Evolutionary conservation across 169 alveolate genomes (phyloP).

Genomic region (Ichthyophthirius multifiliis): DNA sequence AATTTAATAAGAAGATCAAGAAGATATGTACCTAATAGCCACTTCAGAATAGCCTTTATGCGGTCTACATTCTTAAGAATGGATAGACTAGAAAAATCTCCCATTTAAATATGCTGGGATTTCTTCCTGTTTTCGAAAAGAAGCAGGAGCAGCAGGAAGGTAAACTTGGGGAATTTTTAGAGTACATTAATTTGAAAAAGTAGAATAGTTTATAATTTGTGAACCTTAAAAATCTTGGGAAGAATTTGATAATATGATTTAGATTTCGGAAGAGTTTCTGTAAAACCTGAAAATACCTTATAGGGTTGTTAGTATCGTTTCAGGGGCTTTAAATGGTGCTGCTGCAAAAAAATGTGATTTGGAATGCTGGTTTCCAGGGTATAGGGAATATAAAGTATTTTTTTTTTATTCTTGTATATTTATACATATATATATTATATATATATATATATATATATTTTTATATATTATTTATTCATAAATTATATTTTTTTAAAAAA

Average conservation of each 20-base stretch:
- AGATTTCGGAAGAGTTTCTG: constrained; percentile 94
- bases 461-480: too few relatives aligned
- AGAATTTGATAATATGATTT: constrained; percentile 94
- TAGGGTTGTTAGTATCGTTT: constrained; percentile 95
- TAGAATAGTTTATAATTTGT: constrained; percentile 96
- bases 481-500: too few relatives aligned
- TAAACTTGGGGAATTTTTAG: constrained; percentile 99
- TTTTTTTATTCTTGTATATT: too few relatives aligned
- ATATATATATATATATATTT: too few relatives aligned
- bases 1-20: too few relatives aligned
- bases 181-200: constrained; percentile 98
- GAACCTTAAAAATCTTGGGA: constrained; percentile 94
- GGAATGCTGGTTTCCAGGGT: constrained; percentile 99
- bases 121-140: constrained; percentile 98
- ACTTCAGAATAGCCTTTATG: constrained; percentile 99
- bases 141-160: constrained; percentile 99
- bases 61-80: constrained; percentile 91
- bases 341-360: constrained; percentile 99
- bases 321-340: constrained; percentile 99
- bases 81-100: constrained; percentile 63
- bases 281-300: constrained; percentile 94
- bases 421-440: too few relatives aligned
- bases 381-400: constrained; percentile 92
- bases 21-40: constrained; percentile 97
- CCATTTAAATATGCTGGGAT: constrained; percentile 96